These are phyloP conservation scores for Yamadazyma ubonensis DNA, from an alignment of 805 yeast species.

Conservation along the genomic window DNA sequence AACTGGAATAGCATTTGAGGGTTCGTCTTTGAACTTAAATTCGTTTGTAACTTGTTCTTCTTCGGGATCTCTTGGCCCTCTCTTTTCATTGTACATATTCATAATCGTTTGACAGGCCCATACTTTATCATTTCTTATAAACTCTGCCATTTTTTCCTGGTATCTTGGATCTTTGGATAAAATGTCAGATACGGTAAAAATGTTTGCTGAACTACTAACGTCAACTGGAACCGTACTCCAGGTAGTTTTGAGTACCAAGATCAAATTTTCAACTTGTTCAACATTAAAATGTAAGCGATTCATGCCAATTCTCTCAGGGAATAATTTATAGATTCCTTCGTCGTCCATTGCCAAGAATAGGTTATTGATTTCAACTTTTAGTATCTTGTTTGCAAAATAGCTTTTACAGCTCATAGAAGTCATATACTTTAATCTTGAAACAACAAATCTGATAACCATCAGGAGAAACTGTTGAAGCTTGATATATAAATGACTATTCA, in stretches of 20 bases:
- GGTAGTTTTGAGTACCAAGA: neutral
- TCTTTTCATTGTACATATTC: conserved; percentile 10
- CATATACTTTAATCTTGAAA: conserved; percentile 11
- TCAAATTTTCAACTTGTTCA: conserved; percentile 2
- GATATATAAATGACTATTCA: neutral
- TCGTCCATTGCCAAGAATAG: conserved; percentile 11
- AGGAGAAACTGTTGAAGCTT: conserved; percentile 1
- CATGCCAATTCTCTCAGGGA: conserved; percentile 3
- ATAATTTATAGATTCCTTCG: conserved; percentile 11
- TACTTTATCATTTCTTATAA: conserved; percentile 10
- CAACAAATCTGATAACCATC: conserved; percentile 5
- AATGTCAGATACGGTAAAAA: conserved; percentile 10
- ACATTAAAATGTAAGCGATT: neutral
- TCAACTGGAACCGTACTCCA: conserved; percentile 9
- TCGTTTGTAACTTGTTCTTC: conserved; percentile 4
- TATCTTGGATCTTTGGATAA: conserved; percentile 6
- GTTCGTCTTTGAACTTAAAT: conserved; percentile 8
- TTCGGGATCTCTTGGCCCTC: conserved; percentile 10
- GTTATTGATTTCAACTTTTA: conserved; percentile 10
- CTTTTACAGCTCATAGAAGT: conserved; percentile 2
- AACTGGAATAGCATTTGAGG: conserved; percentile 3
- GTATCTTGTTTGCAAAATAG: conserved; percentile 4
- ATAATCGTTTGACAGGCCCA: conserved; percentile 11
- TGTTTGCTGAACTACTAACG: conserved; percentile 3
- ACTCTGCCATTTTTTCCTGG: conserved; percentile 6